Conservation (phyloP, 352 stramenopile species). For the Pythium angustatum region DNA sequence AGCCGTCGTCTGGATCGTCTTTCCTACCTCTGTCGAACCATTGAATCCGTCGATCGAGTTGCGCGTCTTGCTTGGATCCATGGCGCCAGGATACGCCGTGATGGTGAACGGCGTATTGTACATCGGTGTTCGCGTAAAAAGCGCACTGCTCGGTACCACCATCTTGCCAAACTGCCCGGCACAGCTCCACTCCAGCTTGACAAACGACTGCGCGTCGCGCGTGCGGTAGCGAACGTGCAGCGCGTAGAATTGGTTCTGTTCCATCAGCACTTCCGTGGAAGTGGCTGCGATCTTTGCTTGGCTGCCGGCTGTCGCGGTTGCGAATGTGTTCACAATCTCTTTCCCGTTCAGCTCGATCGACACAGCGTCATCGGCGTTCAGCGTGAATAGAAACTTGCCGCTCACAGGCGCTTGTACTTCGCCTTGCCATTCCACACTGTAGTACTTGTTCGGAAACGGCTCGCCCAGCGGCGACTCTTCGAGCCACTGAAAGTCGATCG, state of each 20-base stretch:
- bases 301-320: conserved; percentile 18
- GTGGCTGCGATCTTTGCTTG: conserved; percentile 9
- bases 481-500: conserved; percentile 89
- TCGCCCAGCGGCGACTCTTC: conserved; percentile 59
- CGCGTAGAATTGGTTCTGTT: conserved; percentile 59
- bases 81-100: conserved; percentile 71
- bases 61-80: conserved; percentile 53
- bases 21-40: conserved; percentile 25
- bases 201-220: conserved; percentile 72
- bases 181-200: conserved; percentile 84
- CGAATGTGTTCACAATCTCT: conserved; percentile 64
- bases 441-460: conserved; percentile 76
- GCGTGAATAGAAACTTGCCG: conserved; percentile 78
- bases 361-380: conserved; percentile 82
- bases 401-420: conserved; percentile 48
- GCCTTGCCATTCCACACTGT: conserved; percentile 68
- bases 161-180: conserved; percentile 31
- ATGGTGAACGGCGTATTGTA: conserved; percentile 60
- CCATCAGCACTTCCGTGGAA: conserved; percentile 27
- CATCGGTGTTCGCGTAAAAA: conserved; percentile 48
- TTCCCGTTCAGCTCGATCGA: conserved; percentile 68
- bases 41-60: conserved; percentile 69
- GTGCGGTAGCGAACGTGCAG: conserved; percentile 87
- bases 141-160: conserved; percentile 24
- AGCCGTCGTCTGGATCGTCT: conserved; percentile 36